Percentiles rank a stretch among this genome's conserved stretches.
These are phyloP conservation scores for Pyrenophora seminiperda DNA, from an alignment of 2,329 filamentous ascomycete species.

Conservation along the genomic window DNA sequence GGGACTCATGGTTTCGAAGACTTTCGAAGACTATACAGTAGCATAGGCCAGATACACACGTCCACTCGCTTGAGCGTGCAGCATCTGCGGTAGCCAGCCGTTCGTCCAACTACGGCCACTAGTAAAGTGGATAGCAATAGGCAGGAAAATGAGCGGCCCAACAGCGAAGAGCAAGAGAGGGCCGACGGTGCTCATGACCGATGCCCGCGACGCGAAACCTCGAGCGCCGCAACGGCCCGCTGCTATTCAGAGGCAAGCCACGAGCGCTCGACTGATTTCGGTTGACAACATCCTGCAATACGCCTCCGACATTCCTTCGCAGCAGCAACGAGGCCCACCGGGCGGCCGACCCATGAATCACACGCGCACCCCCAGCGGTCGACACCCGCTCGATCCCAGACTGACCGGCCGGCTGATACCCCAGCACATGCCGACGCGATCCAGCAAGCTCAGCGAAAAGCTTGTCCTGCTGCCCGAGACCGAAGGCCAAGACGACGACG, in stretches of 20 bases:
- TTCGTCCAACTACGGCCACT: slow-evolving; percentile 12
- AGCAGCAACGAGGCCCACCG: slow-evolving; percentile 79
- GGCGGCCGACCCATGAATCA: slow-evolving; percentile 56
- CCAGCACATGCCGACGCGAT: slow-evolving; percentile 76
- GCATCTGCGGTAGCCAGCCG: neutral
- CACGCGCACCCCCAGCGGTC: slow-evolving; percentile 56
- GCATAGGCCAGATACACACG: too few relatives aligned
- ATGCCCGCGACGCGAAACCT: slow-evolving; percentile 57
- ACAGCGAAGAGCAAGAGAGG: slow-evolving; percentile 47
- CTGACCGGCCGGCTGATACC: slow-evolving; percentile 62
- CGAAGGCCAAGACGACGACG: slow-evolving; percentile 60
- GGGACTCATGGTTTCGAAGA: neutral
- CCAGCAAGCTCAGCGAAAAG: slow-evolving; percentile 94
- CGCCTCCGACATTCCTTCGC: slow-evolving; percentile 92
- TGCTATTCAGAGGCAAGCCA: slow-evolving; percentile 42
- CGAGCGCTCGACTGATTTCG: slow-evolving; percentile 67
- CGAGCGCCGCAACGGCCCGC: slow-evolving; percentile 31
- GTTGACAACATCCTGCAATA: slow-evolving; percentile 96
- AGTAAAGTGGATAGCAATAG: slow-evolving; percentile 12
- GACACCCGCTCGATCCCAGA: slow-evolving; percentile 60
- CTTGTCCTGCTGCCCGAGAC: slow-evolving; percentile 92
- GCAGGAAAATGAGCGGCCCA: slow-evolving; percentile 38
- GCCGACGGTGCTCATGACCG: slow-evolving; percentile 57
- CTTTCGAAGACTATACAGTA: too few relatives aligned
- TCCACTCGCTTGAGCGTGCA: neutral